Evolutionary conservation across 2,329 filamentous ascomycete genomes (phyloP).

Genomic region (Penicillium decumbens): DNA sequence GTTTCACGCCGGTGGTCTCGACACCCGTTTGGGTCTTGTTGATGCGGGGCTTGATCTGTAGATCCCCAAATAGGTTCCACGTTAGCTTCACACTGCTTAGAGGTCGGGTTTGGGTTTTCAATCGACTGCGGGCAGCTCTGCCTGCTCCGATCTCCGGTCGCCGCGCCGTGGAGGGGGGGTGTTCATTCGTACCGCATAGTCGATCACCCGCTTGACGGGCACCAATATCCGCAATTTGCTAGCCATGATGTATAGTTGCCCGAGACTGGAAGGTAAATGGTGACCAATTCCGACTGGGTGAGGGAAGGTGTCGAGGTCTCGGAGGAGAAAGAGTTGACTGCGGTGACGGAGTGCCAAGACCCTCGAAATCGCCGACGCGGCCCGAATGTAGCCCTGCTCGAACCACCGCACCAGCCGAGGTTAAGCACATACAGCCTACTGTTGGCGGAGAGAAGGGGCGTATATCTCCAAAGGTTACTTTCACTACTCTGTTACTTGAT

Average conservation of each 20-base stretch:
- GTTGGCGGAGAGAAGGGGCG: neutral
- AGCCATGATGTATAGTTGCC: slow-evolving; percentile 37
- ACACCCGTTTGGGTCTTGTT: slow-evolving; percentile 75
- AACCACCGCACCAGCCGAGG: slow-evolving; percentile 31
- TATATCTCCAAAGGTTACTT: neutral
- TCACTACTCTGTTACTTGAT: neutral
- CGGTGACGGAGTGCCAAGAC: slow-evolving; percentile 33
- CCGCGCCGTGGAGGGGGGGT: slow-evolving; percentile 1
- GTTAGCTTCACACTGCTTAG: neutral
- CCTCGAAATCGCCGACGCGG: slow-evolving; percentile 30
- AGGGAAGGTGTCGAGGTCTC: slow-evolving; percentile 7
- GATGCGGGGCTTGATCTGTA: slow-evolving; percentile 64
- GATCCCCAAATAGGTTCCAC: neutral
- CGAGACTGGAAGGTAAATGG: slow-evolving; percentile 1
- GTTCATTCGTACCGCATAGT: slow-evolving; percentile 64
- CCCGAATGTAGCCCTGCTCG: slow-evolving; percentile 28
- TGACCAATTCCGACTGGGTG: slow-evolving; percentile 8
- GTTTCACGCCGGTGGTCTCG: slow-evolving; percentile 88
- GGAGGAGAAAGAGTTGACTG: slow-evolving; percentile 16
- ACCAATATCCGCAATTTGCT: slow-evolving; percentile 66
- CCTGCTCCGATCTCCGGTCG: slow-evolving; percentile 7
- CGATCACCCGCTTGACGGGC: slow-evolving; percentile 78
- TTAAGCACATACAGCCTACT: slow-evolving; percentile 21
- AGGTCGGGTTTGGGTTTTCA: neutral
- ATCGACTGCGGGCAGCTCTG: neutral